A percentile compares a stretch with the other conserved stretches of the same genome.
Conservation (phyloP, 192 early-diverging fungal genomes). For the Rhizophlyctis rosea region DNA sequence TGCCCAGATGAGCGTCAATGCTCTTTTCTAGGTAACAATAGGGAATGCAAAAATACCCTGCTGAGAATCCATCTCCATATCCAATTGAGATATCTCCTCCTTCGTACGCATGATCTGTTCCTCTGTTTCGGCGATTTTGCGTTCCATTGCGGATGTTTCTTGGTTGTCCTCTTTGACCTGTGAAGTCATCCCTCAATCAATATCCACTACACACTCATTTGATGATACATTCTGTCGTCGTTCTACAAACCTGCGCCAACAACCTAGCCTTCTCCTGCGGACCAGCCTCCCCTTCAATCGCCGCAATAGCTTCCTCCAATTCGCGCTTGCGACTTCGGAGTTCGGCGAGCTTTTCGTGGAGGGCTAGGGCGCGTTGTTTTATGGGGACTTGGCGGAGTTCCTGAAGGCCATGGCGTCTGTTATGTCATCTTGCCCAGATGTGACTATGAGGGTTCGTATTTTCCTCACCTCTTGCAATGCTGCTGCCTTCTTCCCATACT, state of each 20-base stretch:
- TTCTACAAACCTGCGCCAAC: conserved; percentile 43
- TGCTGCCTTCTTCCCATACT: conserved; percentile 18
- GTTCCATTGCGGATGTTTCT: conserved; percentile 60
- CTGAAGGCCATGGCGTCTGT: conserved; percentile 9
- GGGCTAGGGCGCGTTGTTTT: conserved; percentile 36
- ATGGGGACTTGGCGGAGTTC: conserved; percentile 39
- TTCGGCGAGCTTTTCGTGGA: conserved; percentile 41
- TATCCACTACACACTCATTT: not conserved
- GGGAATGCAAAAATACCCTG: not conserved
- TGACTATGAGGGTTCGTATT: not conserved
- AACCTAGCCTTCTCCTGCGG: conserved; percentile 48
- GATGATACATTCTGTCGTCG: no score
- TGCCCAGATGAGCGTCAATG: conserved; percentile 3
- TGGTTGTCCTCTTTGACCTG: conserved; percentile 60
- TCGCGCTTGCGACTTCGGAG: conserved; percentile 35
- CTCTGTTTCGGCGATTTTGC: conserved; percentile 50
- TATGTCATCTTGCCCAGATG: not conserved
- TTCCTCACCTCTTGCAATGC: conserved; percentile 22
- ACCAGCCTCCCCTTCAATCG: conserved; percentile 39
- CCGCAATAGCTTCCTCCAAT: conserved; percentile 41
- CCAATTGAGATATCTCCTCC: conserved; percentile 43
- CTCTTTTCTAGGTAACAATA: conserved; percentile 4
- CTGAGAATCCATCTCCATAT: conserved; percentile 43
- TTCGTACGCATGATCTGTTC: conserved; percentile 40
- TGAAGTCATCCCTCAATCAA: not conserved